Evolutionary conservation across 2,329 filamentous ascomycete genomes (phyloP).

Genomic region (Verticillium dahliae): DNA sequence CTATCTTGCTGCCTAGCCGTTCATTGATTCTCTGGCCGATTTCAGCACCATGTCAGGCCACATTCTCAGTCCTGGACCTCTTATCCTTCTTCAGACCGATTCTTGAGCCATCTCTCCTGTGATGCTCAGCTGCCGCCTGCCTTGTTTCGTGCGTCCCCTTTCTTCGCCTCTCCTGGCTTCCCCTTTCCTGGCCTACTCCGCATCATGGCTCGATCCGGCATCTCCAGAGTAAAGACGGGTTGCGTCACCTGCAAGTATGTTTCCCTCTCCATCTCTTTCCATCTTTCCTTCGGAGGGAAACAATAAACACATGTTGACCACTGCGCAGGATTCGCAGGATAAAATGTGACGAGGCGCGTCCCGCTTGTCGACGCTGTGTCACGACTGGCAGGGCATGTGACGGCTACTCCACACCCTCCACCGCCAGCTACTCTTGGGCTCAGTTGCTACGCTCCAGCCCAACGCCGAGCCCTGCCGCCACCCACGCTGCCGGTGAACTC

Average conservation of each 20-base stretch:
- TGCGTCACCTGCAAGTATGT: constrained; percentile 16
- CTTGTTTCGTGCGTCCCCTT: neutral
- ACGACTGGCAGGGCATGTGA: constrained; percentile 21
- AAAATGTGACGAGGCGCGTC: constrained; percentile 24
- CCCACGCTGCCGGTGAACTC: constrained; percentile 16
- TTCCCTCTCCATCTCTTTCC: neutral
- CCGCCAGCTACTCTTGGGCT: constrained; percentile 22
- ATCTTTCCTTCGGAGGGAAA: neutral
- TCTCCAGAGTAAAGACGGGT: constrained; percentile 15
- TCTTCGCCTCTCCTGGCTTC: constrained; percentile 4
- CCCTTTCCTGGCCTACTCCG: neutral
- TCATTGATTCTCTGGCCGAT: neutral
- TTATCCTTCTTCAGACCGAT: neutral
- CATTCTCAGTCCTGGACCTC: neutral
- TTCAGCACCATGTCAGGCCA: neutral
- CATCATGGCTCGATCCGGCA: constrained; percentile 4
- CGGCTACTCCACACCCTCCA: constrained; percentile 17
- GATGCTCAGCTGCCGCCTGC: neutral
- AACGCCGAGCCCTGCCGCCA: constrained; percentile 13
- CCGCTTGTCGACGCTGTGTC: constrained; percentile 18
- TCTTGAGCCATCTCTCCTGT: constrained; percentile 1
- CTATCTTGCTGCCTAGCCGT: neutral
- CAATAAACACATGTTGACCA: neutral
- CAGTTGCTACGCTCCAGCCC: constrained; percentile 21
- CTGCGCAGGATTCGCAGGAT: constrained; percentile 18